These are phyloP conservation scores for Blastomyces percursus DNA, from an alignment of 2,329 filamentous ascomycete species.

Conservation along the genomic window DNA sequence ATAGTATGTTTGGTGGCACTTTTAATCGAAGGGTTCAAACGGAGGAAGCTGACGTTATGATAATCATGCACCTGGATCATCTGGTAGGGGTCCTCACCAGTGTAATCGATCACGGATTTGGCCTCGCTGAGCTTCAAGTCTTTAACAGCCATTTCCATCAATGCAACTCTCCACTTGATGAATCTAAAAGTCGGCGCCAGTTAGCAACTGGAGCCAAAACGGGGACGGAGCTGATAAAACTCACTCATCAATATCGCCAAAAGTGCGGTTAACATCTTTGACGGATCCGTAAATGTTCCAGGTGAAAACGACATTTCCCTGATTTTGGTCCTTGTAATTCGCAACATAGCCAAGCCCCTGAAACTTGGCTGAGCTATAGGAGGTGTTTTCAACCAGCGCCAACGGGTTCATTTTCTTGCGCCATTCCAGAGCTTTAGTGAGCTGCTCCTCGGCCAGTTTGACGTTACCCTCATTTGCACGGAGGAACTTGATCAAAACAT, in stretches of 20 bases:
- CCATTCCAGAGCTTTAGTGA: conserved; percentile 71
- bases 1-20: conserved; percentile 71
- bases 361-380: conserved; percentile 60
- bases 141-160: conserved; percentile 77
- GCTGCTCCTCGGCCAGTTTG: conserved; percentile 62
- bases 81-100: conserved; percentile 67
- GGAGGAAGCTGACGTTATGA: conserved; percentile 73
- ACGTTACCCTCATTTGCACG: conserved; percentile 75
- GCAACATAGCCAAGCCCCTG: conserved; percentile 71
- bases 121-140: conserved; percentile 61
- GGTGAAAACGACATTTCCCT: conserved; percentile 54
- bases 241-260: conserved; percentile 70
- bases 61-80: conserved; percentile 94
- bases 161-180: conserved; percentile 74
- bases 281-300: conserved; percentile 92
- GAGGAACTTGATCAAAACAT: conserved; percentile 86
- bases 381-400: conserved; percentile 47
- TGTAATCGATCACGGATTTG: conserved; percentile 54
- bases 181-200: conserved; percentile 47
- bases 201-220: not conserved
- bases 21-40: conserved; percentile 66
- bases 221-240: conserved; percentile 24
- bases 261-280: conserved; percentile 69
- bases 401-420: conserved; percentile 64
- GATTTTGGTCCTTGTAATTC: conserved; percentile 48